These are phyloP conservation scores for Podaxis rugospora DNA, from an alignment of 768 basidiomycete genomes.

Conservation along the genomic window DNA sequence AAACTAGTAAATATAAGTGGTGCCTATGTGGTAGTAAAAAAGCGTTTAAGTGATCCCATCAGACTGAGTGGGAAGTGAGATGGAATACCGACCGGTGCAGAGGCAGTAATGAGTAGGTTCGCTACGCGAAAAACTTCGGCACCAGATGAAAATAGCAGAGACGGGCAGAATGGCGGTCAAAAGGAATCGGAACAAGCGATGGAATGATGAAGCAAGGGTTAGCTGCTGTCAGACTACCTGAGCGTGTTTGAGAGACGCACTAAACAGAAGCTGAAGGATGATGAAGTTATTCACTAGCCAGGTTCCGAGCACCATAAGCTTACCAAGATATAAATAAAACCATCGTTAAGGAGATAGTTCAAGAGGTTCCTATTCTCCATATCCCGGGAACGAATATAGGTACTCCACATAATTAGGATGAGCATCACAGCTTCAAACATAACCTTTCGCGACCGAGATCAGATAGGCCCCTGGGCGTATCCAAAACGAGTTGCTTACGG, in stretches of 20 bases:
- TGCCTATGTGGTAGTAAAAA: not conserved
- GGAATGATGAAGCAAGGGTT: not conserved
- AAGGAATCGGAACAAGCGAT: not conserved
- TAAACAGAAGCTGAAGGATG: not conserved
- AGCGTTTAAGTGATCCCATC: not conserved
- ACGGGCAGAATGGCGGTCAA: not conserved
- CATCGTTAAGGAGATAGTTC: not conserved
- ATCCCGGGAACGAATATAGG: not conserved
- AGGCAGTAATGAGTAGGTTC: slow-evolving; percentile 1
- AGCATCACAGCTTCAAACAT: slow-evolving; percentile 6
- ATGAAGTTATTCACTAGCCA: not conserved
- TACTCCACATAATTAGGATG: not conserved
- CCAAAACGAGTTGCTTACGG: not conserved
- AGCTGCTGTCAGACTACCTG: not conserved
- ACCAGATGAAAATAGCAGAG: not conserved
- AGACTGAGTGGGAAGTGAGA: not conserved
- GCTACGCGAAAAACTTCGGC: slow-evolving; percentile 1
- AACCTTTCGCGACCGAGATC: not conserved
- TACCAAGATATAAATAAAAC: slow-evolving; percentile 5
- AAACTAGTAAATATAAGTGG: not conserved
- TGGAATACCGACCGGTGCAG: slow-evolving; percentile 3
- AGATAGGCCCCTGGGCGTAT: not conserved
- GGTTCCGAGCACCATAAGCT: not conserved
- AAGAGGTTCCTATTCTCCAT: not conserved
- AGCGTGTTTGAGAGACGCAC: not conserved